Percentiles rank a stretch among this genome's conserved stretches.
phyloP scores from a whole-genome alignment of 2,329 filamentous ascomycete species.

The Microsporum canis region DNA sequence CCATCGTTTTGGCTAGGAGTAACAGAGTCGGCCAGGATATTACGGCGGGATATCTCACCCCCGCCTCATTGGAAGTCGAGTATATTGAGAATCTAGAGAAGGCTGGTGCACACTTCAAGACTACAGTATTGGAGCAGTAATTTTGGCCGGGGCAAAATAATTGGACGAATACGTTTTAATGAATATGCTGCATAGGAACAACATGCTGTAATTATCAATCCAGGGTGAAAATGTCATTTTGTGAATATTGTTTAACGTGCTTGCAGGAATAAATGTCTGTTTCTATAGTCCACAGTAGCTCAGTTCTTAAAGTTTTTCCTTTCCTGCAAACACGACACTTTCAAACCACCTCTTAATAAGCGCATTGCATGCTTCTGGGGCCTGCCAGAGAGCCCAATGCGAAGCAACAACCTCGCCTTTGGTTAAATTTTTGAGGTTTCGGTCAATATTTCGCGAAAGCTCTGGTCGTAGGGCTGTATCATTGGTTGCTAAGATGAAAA shows the following conservation, averaged over 20 bases:
- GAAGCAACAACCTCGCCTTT: slow-evolving; percentile 54
- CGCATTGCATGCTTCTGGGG: slow-evolving; percentile 56
- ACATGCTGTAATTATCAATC: neutral
- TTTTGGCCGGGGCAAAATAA: neutral
- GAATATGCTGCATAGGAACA: neutral
- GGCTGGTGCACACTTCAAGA: slow-evolving; percentile 34
- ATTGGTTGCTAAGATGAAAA: slow-evolving; percentile 62
- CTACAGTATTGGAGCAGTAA: slow-evolving; percentile 24
- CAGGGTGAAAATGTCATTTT: neutral
- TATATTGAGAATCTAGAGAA: slow-evolving; percentile 37
- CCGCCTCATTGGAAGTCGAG: slow-evolving; percentile 37
- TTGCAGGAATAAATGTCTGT: neutral
- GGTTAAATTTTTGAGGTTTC: slow-evolving; percentile 53
- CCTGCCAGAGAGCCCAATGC: slow-evolving; percentile 79
- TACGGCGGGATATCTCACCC: slow-evolving; percentile 39
- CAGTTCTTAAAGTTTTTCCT: slow-evolving; percentile 25
- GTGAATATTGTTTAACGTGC: too few species aligned
- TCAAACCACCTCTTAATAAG: slow-evolving; percentile 58
- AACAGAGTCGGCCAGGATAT: slow-evolving; percentile 31
- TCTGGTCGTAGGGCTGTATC: slow-evolving; percentile 63
- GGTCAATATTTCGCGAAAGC: slow-evolving; percentile 62
- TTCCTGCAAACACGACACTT: slow-evolving; percentile 39
- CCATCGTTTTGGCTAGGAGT: slow-evolving; percentile 34
- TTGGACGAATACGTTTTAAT: neutral
- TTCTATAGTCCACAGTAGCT: neutral